A percentile compares a stretch with the other conserved stretches of the same genome.
These are phyloP conservation scores for Verticillium dahliae DNA, from an alignment of 2,329 filamentous ascomycete genomes.

Conservation along the genomic window DNA sequence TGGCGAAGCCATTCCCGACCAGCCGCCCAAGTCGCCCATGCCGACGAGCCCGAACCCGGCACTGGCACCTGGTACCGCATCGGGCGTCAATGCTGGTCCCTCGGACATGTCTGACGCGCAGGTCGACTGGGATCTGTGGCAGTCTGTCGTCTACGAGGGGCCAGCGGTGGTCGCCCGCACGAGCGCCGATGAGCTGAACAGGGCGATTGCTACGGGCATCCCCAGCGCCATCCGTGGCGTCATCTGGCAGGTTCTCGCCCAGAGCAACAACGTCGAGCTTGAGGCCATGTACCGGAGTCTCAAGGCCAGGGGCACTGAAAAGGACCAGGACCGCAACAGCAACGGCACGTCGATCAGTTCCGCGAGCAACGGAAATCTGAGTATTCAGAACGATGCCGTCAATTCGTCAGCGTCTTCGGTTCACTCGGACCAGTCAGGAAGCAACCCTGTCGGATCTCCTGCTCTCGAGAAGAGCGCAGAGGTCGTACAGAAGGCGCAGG, in stretches of 20 bases:
- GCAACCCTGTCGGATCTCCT: slow-evolving; percentile 49
- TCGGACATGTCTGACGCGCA: slow-evolving; percentile 63
- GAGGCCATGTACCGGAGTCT: slow-evolving; percentile 84
- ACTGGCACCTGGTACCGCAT: slow-evolving; percentile 78
- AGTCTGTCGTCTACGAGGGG: slow-evolving; percentile 90
- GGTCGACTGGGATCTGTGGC: slow-evolving; percentile 99
- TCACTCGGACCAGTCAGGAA: slow-evolving; percentile 67
- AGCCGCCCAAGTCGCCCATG: slow-evolving; percentile 30
- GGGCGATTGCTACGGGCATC: slow-evolving; percentile 87
- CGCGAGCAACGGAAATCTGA: slow-evolving; percentile 47
- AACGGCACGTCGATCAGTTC: slow-evolving; percentile 45
- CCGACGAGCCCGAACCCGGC: slow-evolving; percentile 61
- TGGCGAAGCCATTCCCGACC: not conserved
- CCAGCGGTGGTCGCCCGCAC: slow-evolving; percentile 81
- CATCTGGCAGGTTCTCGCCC: slow-evolving; percentile 94
- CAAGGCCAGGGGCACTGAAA: slow-evolving; percentile 71
- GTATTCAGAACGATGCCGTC: slow-evolving; percentile 58
- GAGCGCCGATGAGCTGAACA: slow-evolving; percentile 83
- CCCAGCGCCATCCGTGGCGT: slow-evolving; percentile 95
- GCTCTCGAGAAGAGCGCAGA: slow-evolving; percentile 58
- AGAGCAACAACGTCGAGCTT: slow-evolving; percentile 88
- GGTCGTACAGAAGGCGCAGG: slow-evolving; percentile 54
- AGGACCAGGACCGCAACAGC: slow-evolving; percentile 60
- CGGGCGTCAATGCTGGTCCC: slow-evolving; percentile 71
- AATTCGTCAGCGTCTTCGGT: slow-evolving; percentile 79